A percentile compares a stretch with the other conserved stretches of the same genome.
These are phyloP conservation scores for Thoreauomyces humboldtii DNA, from an alignment of 192 early-diverging fungal species.

Conservation along the genomic window DNA sequence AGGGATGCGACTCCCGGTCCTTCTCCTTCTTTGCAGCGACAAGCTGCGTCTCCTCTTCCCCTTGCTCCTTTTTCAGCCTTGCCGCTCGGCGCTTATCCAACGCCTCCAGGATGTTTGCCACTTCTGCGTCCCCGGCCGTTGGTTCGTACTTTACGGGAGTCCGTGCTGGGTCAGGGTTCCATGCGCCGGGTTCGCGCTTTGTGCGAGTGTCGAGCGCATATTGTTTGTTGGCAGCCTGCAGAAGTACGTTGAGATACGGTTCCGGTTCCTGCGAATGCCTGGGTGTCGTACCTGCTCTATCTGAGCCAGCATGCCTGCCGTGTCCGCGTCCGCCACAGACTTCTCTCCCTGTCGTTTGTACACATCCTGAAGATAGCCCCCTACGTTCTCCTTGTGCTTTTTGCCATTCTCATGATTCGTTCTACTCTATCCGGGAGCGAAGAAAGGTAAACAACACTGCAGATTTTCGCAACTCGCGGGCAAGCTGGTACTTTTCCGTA, in stretches of 20 bases:
- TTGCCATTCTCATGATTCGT: conserved; percentile 70
- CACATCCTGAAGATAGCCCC: conserved; percentile 68
- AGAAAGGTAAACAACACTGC: neutral
- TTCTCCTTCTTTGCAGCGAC: neutral
- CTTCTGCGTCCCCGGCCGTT: neutral
- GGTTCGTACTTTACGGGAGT: neutral
- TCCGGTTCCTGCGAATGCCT: neutral
- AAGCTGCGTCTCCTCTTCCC: neutral
- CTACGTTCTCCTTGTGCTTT: conserved; percentile 83
- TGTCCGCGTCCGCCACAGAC: conserved; percentile 60
- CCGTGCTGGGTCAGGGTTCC: neutral
- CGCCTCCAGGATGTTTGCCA: neutral
- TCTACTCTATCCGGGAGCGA: conserved; percentile 46
- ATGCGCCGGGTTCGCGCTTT: neutral
- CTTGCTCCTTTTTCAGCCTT: neutral
- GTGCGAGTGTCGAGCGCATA: conserved; percentile 13
- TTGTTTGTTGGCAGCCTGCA: conserved; percentile 25
- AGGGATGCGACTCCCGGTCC: conserved; percentile 12
- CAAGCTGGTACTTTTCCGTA: conserved; percentile 31
- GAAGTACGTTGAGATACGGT: neutral
- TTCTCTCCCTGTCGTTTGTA: conserved; percentile 58
- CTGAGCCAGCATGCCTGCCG: conserved; percentile 21
- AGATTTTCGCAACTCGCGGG: no score
- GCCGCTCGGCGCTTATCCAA: neutral
- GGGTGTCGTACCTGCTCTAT: conserved; percentile 19